Base-by-base conservation (phyloP, 179 eudicot species). In the Beta lomatogona region DNA sequence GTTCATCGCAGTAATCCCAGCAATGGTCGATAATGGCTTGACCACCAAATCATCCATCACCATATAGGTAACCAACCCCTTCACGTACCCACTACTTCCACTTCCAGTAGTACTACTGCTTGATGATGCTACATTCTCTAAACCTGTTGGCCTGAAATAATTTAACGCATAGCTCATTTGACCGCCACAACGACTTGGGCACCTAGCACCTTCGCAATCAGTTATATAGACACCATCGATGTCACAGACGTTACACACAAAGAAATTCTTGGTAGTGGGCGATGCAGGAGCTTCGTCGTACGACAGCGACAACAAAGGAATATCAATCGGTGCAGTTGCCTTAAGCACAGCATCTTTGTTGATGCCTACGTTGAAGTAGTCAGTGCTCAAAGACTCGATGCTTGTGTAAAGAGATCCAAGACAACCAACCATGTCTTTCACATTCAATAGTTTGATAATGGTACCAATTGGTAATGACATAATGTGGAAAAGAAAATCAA, bases 21-120 rank as follows among this genome's bases (percentile, higher is more conserved):
- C 83, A 18, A 89, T 83, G 4, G 83, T 79, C 2, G 88, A 83
- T 83, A 87, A 83, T 0, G 91, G 91, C 21, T 77, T 85, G 16
- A 88, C 83, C 22, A 74, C 82, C 22, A 88, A 48, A 48, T 85
- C 76, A 77, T 88, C 91, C 86, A 82, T 88, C 3, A 88, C 77
- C 86, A 88, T 77, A 36, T 83, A 88, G 0, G 84, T 86, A 7
- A 86, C 88, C 12, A 85, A 3, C 11, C 22, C 25, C 21, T 60
- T 16, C 7, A 60, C 64, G 3, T 48, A 48, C 9, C 52, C 52
- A 6, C 52, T 0, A 48, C 9, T 48, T 48, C 52, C 52, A 48
- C 52, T 36, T 36, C 41, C 41, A 36, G 41, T 36, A 36, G 41
- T 36, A 36, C 41, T 36, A 36, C 41, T 48, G 7, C 52, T 48